Evolutionary conservation across 164 flowering plant species (phyloP).

Genomic region (grape (Vitis vinifera)): DNA sequence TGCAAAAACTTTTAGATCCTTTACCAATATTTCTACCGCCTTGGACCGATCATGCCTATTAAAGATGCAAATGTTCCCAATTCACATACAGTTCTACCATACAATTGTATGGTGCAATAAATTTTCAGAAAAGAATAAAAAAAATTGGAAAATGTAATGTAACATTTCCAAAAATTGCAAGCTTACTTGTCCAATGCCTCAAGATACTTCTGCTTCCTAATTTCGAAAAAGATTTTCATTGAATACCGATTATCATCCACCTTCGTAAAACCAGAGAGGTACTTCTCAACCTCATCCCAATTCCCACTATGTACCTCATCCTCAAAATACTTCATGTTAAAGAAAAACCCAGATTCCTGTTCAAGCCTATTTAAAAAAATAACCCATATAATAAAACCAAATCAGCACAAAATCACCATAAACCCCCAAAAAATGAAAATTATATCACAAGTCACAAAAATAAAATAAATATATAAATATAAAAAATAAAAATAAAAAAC

Average conservation of each 20-base stretch:
- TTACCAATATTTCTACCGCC: conserved; percentile 79
- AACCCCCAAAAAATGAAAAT: neutral
- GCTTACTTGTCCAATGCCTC: conserved; percentile 89
- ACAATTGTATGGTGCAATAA: neutral
- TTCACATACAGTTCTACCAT: neutral
- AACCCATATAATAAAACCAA: conserved; percentile 14
- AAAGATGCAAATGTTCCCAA: conserved; percentile 6
- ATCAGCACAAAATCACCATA: conserved; percentile 5
- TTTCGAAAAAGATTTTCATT: conserved; percentile 89
- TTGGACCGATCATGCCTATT: conserved; percentile 75
- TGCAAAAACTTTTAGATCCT: conserved; percentile 82
- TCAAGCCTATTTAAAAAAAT: conserved; percentile 52
- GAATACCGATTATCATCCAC: conserved; percentile 82
- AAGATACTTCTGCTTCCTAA: conserved; percentile 88
- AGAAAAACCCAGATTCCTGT: conserved; percentile 93
- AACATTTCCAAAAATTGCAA: neutral
- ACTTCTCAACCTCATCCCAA: conserved; percentile 88
- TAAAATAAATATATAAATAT: neutral
- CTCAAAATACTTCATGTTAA: conserved; percentile 87
- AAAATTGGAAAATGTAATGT: neutral
- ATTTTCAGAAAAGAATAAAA: neutral
- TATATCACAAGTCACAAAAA: neutral
- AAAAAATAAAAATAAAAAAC: conserved; percentile 9
- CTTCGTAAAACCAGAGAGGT: conserved; percentile 84
- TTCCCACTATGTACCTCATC: conserved; percentile 73